Conservation (phyloP, 2,329 filamentous ascomycete species). For the Cytospora mali region DNA sequence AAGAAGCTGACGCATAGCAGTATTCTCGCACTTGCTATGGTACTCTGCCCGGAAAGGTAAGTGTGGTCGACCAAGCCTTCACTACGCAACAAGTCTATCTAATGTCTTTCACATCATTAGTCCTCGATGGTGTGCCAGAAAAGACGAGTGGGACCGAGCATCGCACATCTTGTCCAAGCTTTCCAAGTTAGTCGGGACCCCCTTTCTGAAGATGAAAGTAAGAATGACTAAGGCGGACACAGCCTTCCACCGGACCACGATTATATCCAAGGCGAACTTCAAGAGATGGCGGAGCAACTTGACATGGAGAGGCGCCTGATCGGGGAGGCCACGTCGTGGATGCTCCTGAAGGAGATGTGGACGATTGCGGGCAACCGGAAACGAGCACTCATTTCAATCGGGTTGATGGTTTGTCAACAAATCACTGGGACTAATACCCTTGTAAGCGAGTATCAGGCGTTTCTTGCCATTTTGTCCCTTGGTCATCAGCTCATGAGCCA, state of each 20-base stretch:
- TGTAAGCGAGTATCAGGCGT: neutral
- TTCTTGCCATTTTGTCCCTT: neutral
- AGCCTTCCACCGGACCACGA: slow-evolving; percentile 44
- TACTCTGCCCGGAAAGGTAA: slow-evolving; percentile 56
- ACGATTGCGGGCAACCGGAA: slow-evolving; percentile 63
- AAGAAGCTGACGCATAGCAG: slow-evolving; percentile 30
- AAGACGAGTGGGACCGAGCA: slow-evolving; percentile 69
- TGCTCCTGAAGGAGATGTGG: slow-evolving; percentile 67
- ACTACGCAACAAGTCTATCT: neutral
- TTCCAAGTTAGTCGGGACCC: slow-evolving; percentile 36
- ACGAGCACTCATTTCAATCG: slow-evolving; percentile 63
- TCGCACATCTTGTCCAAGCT: slow-evolving; percentile 57
- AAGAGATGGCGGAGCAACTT: slow-evolving; percentile 64
- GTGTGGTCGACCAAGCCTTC: neutral
- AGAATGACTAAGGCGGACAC: neutral
- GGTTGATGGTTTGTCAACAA: slow-evolving; percentile 42
- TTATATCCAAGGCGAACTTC: slow-evolving; percentile 61
- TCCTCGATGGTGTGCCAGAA: slow-evolving; percentile 68
- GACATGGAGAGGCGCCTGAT: slow-evolving; percentile 62
- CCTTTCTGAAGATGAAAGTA: neutral
- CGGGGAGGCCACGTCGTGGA: slow-evolving; percentile 55
- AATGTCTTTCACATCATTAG: slow-evolving; percentile 45
- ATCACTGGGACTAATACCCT: slow-evolving; percentile 21
- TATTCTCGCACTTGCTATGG: slow-evolving; percentile 61
- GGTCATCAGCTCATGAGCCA: neutral